These are phyloP conservation scores for Pseudotsuga menziesii DNA, from an alignment of 75 land plant species.

Conservation along the genomic window DNA sequence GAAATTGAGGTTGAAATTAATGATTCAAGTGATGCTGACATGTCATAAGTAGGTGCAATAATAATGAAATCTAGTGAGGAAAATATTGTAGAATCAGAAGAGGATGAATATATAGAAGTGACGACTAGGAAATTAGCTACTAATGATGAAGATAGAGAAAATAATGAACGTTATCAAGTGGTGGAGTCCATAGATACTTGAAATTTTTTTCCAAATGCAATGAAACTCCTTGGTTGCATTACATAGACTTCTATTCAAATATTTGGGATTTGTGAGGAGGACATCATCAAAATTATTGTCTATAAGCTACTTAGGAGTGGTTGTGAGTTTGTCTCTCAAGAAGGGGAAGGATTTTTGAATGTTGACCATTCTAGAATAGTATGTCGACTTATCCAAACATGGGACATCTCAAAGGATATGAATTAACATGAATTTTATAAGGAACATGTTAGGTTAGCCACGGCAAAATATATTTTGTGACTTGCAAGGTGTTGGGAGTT, in stretches of 20 bases:
- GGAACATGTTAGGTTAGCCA: slow-evolving; percentile 52
- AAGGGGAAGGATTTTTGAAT: background rate
- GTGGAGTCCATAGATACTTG: slow-evolving; percentile 32
- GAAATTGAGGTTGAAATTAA: too few relatives aligned
- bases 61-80: too few relatives aligned
- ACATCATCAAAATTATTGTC: slow-evolving; percentile 33
- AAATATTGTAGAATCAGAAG: too few relatives aligned
- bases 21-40: too few relatives aligned
- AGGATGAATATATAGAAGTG: too few relatives aligned
- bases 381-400: slow-evolving; percentile 26
- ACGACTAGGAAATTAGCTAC: too few relatives aligned
- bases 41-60: too few relatives aligned
- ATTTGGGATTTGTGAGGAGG: slow-evolving; percentile 37
- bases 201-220: slow-evolving; percentile 39
- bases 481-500: slow-evolving; percentile 65
- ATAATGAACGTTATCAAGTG: slow-evolving; percentile 21
- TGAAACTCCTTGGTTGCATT: slow-evolving; percentile 66
- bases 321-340: slow-evolving; percentile 4
- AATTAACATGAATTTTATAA: slow-evolving; percentile 37
- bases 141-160: too few relatives aligned
- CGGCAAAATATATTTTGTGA: slow-evolving; percentile 63
- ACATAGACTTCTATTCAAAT: slow-evolving; percentile 33
- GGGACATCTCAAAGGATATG: slow-evolving; percentile 19
- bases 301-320: slow-evolving; percentile 27
- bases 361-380: slow-evolving; percentile 2